Percentiles rank a stretch among this genome's conserved stretches.
Evolutionary conservation across 2,329 filamentous ascomycete genomes (phyloP).

Genomic region (Pestalotiopsis sp.): DNA sequence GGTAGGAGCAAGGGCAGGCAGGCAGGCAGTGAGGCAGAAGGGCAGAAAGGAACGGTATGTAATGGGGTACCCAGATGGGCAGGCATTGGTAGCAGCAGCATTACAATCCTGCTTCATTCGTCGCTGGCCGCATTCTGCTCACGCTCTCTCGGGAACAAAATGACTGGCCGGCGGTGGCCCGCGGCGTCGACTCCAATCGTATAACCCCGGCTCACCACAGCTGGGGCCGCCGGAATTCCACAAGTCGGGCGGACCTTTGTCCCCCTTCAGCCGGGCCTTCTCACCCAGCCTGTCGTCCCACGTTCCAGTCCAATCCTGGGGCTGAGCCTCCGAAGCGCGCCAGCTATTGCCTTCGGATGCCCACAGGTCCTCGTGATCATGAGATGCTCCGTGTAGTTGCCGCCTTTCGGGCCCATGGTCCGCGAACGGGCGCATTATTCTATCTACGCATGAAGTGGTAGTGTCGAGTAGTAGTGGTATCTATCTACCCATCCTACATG

Average conservation of each 20-base stretch:
- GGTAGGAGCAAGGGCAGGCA: neutral
- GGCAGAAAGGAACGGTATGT: no score
- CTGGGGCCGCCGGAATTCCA: neutral
- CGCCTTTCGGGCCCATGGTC: neutral
- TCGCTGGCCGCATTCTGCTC: no score
- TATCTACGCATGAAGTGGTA: neutral
- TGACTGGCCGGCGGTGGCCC: neutral
- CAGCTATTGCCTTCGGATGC: neutral
- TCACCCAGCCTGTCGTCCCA: neutral
- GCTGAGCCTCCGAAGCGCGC: constrained; percentile 1
- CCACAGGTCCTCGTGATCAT: neutral
- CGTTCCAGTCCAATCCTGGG: neutral
- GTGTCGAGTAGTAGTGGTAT: neutral
- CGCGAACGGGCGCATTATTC: neutral
- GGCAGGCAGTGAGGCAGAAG: neutral
- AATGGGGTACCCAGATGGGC: no score
- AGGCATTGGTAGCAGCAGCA: no score
- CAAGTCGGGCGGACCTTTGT: constrained; percentile 1
- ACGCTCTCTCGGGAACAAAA: neutral
- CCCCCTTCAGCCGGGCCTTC: constrained; percentile 6
- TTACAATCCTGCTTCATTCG: no score
- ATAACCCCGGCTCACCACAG: constrained; percentile 4
- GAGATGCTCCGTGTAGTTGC: neutral
- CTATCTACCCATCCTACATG: neutral
- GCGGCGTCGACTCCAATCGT: neutral